Base-by-base conservation (phyloP, 2,329 filamentous ascomycete species). In the Curvularia verruculosa region DNA sequence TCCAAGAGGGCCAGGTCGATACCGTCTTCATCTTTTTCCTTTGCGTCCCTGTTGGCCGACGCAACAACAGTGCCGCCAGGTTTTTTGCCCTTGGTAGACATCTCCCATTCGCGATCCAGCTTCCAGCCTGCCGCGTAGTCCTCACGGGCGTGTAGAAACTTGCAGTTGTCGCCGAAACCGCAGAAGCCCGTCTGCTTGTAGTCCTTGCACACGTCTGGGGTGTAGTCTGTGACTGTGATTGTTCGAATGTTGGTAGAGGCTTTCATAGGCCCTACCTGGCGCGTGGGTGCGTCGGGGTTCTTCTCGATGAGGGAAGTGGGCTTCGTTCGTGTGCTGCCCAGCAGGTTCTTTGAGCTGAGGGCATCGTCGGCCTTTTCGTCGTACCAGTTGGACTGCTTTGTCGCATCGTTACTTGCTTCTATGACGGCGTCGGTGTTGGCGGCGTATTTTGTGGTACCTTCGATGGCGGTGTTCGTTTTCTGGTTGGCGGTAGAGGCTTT, bases 51-150 rank as follows among this genome's bases (percentile, higher is more conserved):
- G 63, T 86, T 84, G 3, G 85, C 85, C 50, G 82, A 86, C 24
- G 86, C 84, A 2, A 89, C 81, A 0, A 81, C 77, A 24, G 77
- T 80, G 10, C 82, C 83, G 5, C 68, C 69, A 6, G 80, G 80
- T 60, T 82, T 83, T 67, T 85, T 82, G 50, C 78, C 78, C 70
- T 90, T 93, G 6, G 87, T 90, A 2, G 88, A 87, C 34, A 86
- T 89, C 73, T 99, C 95, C 95, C 95, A 99, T 47, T 98, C 94
- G 50, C 85, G 84, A 75, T 99, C 95, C 4, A 99, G 83, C 75
- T 98, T 92, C 95, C 95, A 99, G 2, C 95, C 95, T 73, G 93
- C 89, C 67, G 94, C 92, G 72, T 91, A 89, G 75, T 92, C 89
- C 68, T 91, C 88, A 56, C 91, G 82, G 5, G 86, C 86, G 70